Base-by-base conservation (phyloP, 768 basidiomycete genomes). In the Leccinum broughii region DNA sequence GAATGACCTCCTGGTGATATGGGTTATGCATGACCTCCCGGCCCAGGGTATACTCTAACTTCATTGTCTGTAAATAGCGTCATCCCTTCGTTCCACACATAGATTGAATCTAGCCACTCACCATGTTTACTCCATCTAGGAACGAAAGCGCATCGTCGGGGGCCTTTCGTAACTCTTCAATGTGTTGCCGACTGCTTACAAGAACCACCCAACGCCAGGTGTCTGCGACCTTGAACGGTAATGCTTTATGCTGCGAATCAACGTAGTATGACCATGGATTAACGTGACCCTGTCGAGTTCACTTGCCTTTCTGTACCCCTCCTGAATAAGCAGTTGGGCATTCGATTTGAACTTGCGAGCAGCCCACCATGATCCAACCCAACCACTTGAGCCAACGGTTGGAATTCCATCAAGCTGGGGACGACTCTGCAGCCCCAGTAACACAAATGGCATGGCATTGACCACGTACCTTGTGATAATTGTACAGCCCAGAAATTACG, bases 131-230 rank as follows among this genome's bases (percentile, higher is more conserved):
- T 2, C 75, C 73, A 22, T 69, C 74, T 0, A 51, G 17, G 34
- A 78, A 67, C 3, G 80, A 80, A 30, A 83, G 66, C 7, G 62
- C 62, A 32, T 76, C 75, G 15, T 78, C 77, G 0, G 79, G 71
- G 7, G 78, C 77, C 54, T 73, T 79, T 10, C 73, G 67, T 13
- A 82, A 30, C 9, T 51, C 51, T 11, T 51, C 51, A 9, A 51
- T 32, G 3, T 51, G 51, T 30, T 32, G 28, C 9, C 15, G 51
- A 32, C 51, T 17, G n/a, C 51, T n/a, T n/a, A 51, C 26, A 32
- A 51, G 17, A n/a, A 51, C 51, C 9, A 51, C 10, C 50, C 50
- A 51, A 30, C 28, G 50, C 30, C 59, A 51, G 28, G 26, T 26
- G 22, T 51, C 50, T 5, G 28, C 51, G 11, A 32, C 13, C 51